These are phyloP conservation scores for Apophysomyces elegans DNA, from an alignment of 371 early-diverging fungal species.

Conservation along the genomic window DNA sequence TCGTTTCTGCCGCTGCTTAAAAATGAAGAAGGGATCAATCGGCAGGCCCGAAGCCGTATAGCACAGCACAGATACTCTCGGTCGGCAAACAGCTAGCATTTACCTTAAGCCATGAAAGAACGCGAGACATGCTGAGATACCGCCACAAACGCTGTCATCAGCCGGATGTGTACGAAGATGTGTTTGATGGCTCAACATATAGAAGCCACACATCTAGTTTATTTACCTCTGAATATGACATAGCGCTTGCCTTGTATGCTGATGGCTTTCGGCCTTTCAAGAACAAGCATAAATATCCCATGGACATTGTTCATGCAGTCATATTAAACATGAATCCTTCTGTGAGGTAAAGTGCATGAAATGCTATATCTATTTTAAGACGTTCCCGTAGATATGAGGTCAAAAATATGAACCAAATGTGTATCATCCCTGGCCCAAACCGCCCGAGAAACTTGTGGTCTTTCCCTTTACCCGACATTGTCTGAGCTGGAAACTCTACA, in stretches of 20 bases:
- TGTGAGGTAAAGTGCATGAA: not conserved
- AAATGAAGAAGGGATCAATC: no score
- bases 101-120: no score
- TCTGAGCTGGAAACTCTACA: not conserved
- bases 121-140: no score
- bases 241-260: not conserved
- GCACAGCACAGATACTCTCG: no score
- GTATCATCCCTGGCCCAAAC: not conserved
- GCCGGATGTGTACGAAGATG: not conserved
- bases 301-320: not conserved
- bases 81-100: no score
- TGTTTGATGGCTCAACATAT: slow-evolving; percentile 1
- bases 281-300: not conserved
- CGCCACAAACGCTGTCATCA: no score
- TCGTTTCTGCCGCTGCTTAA: no score
- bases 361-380: not conserved
- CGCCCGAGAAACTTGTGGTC: not conserved
- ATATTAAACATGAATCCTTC: not conserved
- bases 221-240: not conserved
- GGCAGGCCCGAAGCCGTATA: no score
- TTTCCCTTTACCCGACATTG: not conserved
- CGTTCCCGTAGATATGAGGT: not conserved
- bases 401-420: slow-evolving; percentile 1
- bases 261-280: slow-evolving; percentile 3
- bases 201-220: not conserved